phyloP scores from a whole-genome alignment of 371 early-diverging fungal genomes.

The Sporodiniella umbellata region DNA sequence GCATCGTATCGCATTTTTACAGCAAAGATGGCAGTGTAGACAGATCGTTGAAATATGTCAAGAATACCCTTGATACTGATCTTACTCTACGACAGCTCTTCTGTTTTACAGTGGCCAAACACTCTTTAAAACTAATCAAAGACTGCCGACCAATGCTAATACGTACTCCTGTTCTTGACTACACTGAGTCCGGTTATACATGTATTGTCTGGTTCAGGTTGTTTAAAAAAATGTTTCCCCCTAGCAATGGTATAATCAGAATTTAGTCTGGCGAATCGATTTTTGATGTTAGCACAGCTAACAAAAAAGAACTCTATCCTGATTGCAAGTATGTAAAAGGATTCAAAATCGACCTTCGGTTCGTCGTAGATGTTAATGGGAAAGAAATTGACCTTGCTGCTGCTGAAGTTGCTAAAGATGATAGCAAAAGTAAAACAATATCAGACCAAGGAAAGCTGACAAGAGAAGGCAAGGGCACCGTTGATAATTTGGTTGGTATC shows the following conservation, averaged over 20 bases:
- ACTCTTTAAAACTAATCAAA: background rate
- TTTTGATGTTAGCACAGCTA: background rate
- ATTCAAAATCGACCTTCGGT: conserved; percentile 7
- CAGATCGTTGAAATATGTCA: background rate
- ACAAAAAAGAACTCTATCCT: conserved; percentile 6
- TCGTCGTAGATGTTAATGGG: conserved; percentile 1
- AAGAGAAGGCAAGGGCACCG: conserved; percentile 6
- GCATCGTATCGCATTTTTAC: background rate
- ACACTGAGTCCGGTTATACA: background rate
- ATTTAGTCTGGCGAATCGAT: conserved; percentile 12
- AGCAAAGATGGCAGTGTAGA: background rate
- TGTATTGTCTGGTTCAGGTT: background rate
- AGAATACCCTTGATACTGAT: conserved; percentile 1
- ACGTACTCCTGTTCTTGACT: background rate
- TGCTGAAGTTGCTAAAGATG: background rate
- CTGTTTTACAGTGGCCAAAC: background rate
- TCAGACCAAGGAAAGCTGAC: conserved; percentile 8
- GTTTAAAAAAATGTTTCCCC: conserved; percentile 7
- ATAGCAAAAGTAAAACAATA: conserved; percentile 7
- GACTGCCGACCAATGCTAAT: background rate
- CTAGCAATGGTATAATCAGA: background rate
- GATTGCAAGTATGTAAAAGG: conserved; percentile 1
- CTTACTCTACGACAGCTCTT: background rate
- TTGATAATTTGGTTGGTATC: conserved; percentile 7
- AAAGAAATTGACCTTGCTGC: background rate